Evolutionary conservation across 331 rosid species (phyloP).

Genomic region (Spiraea crenata): DNA sequence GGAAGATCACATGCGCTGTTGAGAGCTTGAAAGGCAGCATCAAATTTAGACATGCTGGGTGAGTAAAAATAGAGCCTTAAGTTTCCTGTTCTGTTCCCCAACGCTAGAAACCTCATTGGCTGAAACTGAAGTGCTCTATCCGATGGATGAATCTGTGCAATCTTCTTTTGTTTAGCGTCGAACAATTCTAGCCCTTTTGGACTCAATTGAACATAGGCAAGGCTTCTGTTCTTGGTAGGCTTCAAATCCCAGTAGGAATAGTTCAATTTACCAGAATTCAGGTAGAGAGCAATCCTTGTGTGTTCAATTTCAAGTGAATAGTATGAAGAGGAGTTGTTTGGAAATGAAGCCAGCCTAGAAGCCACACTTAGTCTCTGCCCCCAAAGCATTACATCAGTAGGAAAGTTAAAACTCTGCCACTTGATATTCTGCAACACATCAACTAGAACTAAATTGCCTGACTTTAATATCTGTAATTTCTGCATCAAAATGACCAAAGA

Average conservation of each 20-base stretch:
- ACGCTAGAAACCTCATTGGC: constrained; percentile 61
- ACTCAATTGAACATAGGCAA: constrained; percentile 55
- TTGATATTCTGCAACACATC: constrained; percentile 50
- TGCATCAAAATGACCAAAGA: constrained; percentile 40
- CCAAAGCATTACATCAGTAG: constrained; percentile 74
- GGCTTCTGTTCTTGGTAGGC: constrained; percentile 63
- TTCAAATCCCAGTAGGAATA: constrained; percentile 89
- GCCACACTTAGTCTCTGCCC: constrained; percentile 83
- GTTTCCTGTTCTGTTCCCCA: constrained; percentile 78
- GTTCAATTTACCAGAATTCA: constrained; percentile 50
- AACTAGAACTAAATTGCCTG: constrained; percentile 70
- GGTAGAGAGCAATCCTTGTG: constrained; percentile 54
- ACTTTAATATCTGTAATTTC: constrained; percentile 50
- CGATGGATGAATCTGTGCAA: constrained; percentile 57
- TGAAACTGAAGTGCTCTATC: constrained; percentile 9
- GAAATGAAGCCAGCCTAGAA: constrained; percentile 64
- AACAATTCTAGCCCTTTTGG: constrained; percentile 54
- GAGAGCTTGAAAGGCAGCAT: constrained; percentile 75
- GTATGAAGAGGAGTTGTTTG: constrained; percentile 44
- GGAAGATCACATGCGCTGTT: constrained; percentile 86
- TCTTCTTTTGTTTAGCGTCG: constrained; percentile 55
- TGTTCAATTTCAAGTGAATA: constrained; percentile 72
- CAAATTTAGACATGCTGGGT: constrained; percentile 45
- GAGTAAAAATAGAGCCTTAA: constrained; percentile 74
- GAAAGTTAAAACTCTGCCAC: constrained; percentile 98